Conservation (phyloP, 2,329 filamentous ascomycete species). For the Cladosporium halotolerans region DNA sequence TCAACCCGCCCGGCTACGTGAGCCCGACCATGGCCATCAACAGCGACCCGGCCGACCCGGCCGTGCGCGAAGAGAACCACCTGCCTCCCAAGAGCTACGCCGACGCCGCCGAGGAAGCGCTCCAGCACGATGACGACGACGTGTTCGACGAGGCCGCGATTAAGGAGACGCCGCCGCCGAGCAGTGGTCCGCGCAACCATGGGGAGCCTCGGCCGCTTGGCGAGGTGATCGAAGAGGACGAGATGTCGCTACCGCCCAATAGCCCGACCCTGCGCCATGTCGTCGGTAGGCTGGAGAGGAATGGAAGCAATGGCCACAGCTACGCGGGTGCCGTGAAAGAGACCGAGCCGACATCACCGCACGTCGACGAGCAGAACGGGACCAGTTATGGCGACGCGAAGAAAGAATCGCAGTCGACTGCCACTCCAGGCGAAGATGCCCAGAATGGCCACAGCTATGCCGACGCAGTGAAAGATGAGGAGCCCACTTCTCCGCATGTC, state of each 20-base stretch:
- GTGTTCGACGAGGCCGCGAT: constrained; percentile 24
- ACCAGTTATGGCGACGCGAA: constrained; percentile 22
- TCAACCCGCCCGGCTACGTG: constrained; percentile 7
- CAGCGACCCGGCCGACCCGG: constrained; percentile 35
- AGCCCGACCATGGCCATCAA: constrained; percentile 34
- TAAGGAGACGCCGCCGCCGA: constrained; percentile 31
- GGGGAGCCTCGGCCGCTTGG: constrained; percentile 29
- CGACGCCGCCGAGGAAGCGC: constrained; percentile 31
- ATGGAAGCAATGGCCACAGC: not conserved
- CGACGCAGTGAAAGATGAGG: constrained; percentile 6
- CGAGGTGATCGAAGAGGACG: constrained; percentile 31
- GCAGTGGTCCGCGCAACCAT: constrained; percentile 14
- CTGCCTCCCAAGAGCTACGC: constrained; percentile 40
- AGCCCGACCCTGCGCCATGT: constrained; percentile 23
- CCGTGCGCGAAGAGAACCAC: constrained; percentile 33
- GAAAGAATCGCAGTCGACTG: constrained; percentile 17
- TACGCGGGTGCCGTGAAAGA: constrained; percentile 7
- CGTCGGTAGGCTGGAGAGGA: constrained; percentile 10
- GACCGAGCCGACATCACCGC: constrained; percentile 4
- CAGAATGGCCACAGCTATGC: constrained; percentile 10
- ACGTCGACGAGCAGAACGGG: constrained; percentile 13
- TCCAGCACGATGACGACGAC: constrained; percentile 24
- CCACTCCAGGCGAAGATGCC: constrained; percentile 16
- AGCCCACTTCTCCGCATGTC: constrained; percentile 10
- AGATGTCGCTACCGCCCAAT: constrained; percentile 21